Evolutionary conservation across 352 stramenopile species (phyloP).

Genomic region (Globisporangium perplexum): DNA sequence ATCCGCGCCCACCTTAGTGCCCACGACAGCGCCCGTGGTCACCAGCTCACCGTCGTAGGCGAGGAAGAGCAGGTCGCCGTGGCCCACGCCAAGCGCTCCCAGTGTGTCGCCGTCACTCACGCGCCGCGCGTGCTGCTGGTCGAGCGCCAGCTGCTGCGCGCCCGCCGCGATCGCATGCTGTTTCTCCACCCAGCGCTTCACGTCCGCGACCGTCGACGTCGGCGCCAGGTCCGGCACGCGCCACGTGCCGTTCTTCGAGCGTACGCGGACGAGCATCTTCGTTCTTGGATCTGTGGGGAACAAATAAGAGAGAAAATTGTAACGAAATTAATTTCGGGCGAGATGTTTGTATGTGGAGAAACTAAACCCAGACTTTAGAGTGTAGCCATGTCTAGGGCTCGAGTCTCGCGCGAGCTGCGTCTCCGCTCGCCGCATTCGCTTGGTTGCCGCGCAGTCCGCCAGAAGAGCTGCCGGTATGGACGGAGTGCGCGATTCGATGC

Average conservation of each 20-base stretch:
- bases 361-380: too few species aligned
- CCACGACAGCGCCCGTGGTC: slow-evolving; percentile 34
- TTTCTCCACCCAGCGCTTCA: slow-evolving; percentile 73
- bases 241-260: slow-evolving; percentile 88
- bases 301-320: too few species aligned
- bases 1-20: slow-evolving; percentile 76
- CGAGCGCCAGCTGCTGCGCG: slow-evolving; percentile 49
- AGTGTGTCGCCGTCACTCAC: slow-evolving; percentile 52
- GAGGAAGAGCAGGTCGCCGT: slow-evolving; percentile 81
- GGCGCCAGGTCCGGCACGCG: slow-evolving; percentile 60
- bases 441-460: too few species aligned
- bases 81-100: slow-evolving; percentile 42
- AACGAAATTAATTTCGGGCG: too few species aligned
- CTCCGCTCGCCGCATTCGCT: too few species aligned
- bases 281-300: not conserved
- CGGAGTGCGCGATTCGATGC: too few species aligned
- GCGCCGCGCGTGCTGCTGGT: slow-evolving; percentile 34
- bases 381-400: too few species aligned
- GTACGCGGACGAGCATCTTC: slow-evolving; percentile 75
- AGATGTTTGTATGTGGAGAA: too few species aligned
- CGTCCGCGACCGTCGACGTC: slow-evolving; percentile 55
- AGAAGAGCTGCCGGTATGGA: too few species aligned
- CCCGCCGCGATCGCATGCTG: slow-evolving; percentile 56
- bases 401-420: too few species aligned
- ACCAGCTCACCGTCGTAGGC: slow-evolving; percentile 70